These are phyloP conservation scores for Penicillium sp. DNA, from an alignment of 2,329 filamentous ascomycete genomes.

Conservation along the genomic window DNA sequence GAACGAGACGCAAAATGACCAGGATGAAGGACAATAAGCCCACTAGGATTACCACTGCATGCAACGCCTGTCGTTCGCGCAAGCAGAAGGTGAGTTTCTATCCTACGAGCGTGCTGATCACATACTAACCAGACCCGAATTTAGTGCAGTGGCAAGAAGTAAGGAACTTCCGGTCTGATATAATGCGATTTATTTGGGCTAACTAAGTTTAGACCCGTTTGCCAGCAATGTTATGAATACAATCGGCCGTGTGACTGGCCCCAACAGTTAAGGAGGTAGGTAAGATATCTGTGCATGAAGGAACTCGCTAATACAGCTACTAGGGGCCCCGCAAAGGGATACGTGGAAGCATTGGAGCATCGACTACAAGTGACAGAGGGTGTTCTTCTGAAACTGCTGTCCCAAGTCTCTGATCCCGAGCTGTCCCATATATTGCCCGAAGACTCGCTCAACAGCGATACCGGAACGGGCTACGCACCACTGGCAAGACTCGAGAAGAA, in stretches of 20 bases:
- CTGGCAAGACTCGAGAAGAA: constrained; percentile 29
- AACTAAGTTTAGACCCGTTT: constrained; percentile 31
- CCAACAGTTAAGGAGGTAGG: constrained; percentile 38
- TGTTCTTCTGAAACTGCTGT: constrained; percentile 39
- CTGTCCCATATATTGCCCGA: constrained; percentile 25
- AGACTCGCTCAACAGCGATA: neutral
- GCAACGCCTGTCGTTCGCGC: constrained; percentile 41
- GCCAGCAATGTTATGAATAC: constrained; percentile 35
- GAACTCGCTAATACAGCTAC: neutral
- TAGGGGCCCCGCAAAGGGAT: constrained; percentile 49
- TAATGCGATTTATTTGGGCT: neutral
- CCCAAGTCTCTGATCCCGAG: constrained; percentile 33
- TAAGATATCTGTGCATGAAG: neutral
- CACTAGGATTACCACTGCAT: constrained; percentile 41
- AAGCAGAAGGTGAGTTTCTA: constrained; percentile 41
- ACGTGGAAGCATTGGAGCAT: constrained; percentile 45
- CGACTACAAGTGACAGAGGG: constrained; percentile 45
- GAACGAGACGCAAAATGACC: constrained; percentile 5
- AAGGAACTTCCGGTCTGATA: constrained; percentile 9
- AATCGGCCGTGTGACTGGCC: constrained; percentile 40
- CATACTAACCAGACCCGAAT: constrained; percentile 1
- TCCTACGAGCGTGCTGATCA: neutral
- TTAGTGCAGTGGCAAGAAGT: constrained; percentile 44
- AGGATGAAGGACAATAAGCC: constrained; percentile 25
- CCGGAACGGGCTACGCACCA: constrained; percentile 15